Base-by-base conservation (phyloP, 2,329 filamentous ascomycete species). In the Botryotinia narcissicola region DNA sequence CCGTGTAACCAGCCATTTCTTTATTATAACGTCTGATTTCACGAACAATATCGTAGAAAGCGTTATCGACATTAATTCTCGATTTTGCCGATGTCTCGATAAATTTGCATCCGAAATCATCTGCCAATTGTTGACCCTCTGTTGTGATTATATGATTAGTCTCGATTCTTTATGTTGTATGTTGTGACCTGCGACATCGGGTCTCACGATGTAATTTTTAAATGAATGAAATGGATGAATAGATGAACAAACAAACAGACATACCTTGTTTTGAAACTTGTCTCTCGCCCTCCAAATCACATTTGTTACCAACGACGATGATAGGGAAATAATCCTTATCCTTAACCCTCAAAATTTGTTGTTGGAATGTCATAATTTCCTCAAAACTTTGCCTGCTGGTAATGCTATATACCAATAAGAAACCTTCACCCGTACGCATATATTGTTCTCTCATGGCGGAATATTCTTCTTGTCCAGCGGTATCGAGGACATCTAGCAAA, bases 311-410 rank as follows among this genome's bases (percentile, higher is more conserved):
- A 60, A 98, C 96, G 63, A 99, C 93, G 74, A 98, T 97, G 87
- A 99, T 98, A 79, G 96, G 96, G 87, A 99, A 99, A 84, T 98
- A 97, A 85, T 99, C 96, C 90, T 97, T 98, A 87, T 98, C 96
- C 89, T 99, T 99, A 80, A 99, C 96, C 79, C 96, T 88, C 79
- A 99, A 87, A 82, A 99, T 99, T 85, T 99, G 96, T 87, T 98
- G 95, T 85, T 98, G 95, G 85, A 98, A 98, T 67, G 94, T 97
- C 85, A 94, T 92, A 84, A 99, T 98, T 86, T 99, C 96, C 83
- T 99, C 95, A 81, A 98, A 98, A 81, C 93, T 97, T 85, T 98
- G 95, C 81, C 95, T 90, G 81, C 95, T 98, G 73, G 93, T 98
- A 86, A 99, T 99, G 78, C 95, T 97, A 88, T 98, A 98, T 81